Evolutionary conservation across 768 basidiomycete genomes (phyloP), one percentile per base, ranked within the genome.

Genomic region (Megacollybia marginata): DNA sequence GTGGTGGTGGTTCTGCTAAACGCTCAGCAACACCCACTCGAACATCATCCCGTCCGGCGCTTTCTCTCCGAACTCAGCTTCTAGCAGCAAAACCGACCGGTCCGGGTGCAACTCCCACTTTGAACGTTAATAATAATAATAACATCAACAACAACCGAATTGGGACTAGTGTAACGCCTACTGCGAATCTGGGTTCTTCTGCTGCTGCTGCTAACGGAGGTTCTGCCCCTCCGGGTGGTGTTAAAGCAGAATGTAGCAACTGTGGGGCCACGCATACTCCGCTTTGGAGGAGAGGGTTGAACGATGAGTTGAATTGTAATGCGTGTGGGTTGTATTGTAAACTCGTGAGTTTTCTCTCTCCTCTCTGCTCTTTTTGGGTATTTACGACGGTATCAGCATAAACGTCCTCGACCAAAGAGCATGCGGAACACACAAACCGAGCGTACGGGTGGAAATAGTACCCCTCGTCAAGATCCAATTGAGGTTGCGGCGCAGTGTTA

Each of bases 191-290:
- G 33, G 44, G 49, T 31, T 38, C 50, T 18, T 38, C 44, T 16
- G 28, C 35, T 9, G 46, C 5, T 31, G 42, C n/a, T n/a, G n/a
- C n/a, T n/a, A n/a, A n/a, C n/a, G n/a, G n/a, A n/a, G 23, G 23
- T 28, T 28, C 23, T 6, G 23, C 71, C 19, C 76, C 72, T 11
- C 76, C 76, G 1, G 76, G 76, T 9, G 76, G 76, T 40, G 74
- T 76, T 51, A 92, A 91, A 68, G 86, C 87, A 6, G 90, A 91
- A 57, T 92, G 90, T 59, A 84, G 84, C 7, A 92, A 91, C 64
- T 92, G 89, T 57, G 90, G 89, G 18, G 89, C 89, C 4, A 92
- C 88, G 0, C 88, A 90, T 54, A 92, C 90, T 0, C 89, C 90
- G 7, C 76, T 92, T 23, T 92, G 90, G 89, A 73, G 90, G 15